phyloP scores from a whole-genome alignment of 2,329 filamentous ascomycete genomes.

The Nannizzia gypsea region DNA sequence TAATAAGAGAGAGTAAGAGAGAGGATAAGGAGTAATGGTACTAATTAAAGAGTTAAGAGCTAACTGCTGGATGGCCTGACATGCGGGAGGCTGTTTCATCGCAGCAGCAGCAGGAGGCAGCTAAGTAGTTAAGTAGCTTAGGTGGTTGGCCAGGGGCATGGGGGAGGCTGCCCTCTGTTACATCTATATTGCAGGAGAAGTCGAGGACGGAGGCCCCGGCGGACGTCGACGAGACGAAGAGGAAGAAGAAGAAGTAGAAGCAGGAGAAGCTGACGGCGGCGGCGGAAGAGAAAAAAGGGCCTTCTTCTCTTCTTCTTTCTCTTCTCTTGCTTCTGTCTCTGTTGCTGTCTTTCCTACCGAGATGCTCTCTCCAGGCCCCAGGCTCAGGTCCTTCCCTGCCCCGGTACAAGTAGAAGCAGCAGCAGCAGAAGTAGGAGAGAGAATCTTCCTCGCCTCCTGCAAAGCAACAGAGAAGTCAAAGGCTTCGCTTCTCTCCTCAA shows the following conservation, averaged over 20 bases:
- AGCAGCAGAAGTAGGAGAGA: slow-evolving; percentile 26
- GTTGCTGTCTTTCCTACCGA: slow-evolving; percentile 47
- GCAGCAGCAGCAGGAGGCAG: too few species aligned
- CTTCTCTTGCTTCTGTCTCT: slow-evolving; percentile 22
- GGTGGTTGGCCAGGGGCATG: too few species aligned
- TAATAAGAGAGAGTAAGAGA: background rate
- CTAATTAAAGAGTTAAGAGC: too few species aligned
- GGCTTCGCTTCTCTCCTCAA: slow-evolving; percentile 73
- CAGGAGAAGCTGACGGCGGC: slow-evolving; percentile 38
- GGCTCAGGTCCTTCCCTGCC: slow-evolving; percentile 54
- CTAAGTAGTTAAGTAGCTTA: too few species aligned
- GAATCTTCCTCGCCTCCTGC: slow-evolving; percentile 61
- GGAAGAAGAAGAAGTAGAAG: background rate
- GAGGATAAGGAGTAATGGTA: background rate
- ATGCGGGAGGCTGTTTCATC: too few species aligned
- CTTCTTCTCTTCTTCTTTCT: slow-evolving; percentile 19
- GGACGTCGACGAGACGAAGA: background rate
- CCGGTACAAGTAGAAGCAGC: background rate
- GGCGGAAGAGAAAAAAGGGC: slow-evolving; percentile 63
- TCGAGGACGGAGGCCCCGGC: too few species aligned
- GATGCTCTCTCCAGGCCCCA: slow-evolving; percentile 85
- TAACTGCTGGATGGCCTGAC: too few species aligned
- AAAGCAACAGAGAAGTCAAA: slow-evolving; percentile 75
- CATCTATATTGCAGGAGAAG: too few species aligned
- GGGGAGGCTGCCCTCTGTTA: too few species aligned